phyloP scores from a whole-genome alignment of 1,139 yeast genomes.

The Blastobotrys raffinosifermentans region DNA sequence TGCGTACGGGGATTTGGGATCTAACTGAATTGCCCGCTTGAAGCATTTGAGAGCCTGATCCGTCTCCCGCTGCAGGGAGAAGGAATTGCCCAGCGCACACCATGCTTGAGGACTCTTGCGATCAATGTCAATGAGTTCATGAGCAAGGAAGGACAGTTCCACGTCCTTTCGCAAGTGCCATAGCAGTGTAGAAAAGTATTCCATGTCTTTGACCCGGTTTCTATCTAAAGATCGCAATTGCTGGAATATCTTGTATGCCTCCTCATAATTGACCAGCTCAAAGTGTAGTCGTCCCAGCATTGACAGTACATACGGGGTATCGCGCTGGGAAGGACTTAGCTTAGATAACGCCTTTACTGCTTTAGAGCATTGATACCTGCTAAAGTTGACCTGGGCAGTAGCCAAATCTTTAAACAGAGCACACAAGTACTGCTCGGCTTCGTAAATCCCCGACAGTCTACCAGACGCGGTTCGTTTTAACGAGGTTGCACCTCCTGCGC shows the following conservation, averaged over 20 bases:
- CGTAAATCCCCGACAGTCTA: slow-evolving; percentile 14
- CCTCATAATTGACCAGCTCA: slow-evolving; percentile 81
- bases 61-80: slow-evolving; percentile 76
- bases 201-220: slow-evolving; percentile 86
- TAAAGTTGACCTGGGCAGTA: slow-evolving; percentile 56
- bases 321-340: slow-evolving; percentile 56
- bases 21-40: slow-evolving; percentile 65
- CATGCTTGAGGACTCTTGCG: slow-evolving; percentile 74
- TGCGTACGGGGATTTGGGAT: slow-evolving; percentile 78
- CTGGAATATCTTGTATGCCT: slow-evolving; percentile 59
- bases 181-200: slow-evolving; percentile 76
- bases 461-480: neutral
- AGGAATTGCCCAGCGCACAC: slow-evolving; percentile 88
- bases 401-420: slow-evolving; percentile 58
- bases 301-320: slow-evolving; percentile 83
- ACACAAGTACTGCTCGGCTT: slow-evolving; percentile 43
- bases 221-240: slow-evolving; percentile 64
- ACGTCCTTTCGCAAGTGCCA: slow-evolving; percentile 90
- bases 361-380: slow-evolving; percentile 69
- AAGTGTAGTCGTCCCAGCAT: slow-evolving; percentile 76
- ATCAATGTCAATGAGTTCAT: slow-evolving; percentile 67
- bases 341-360: slow-evolving; percentile 66
- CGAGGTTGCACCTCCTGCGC: neutral
- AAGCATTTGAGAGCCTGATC: slow-evolving; percentile 90
- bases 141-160: slow-evolving; percentile 75